Evolutionary conservation across 108 stramenopile genomes (phyloP), one percentile per base, ranked within the genome.

Genomic region (Cyclotella sp.): DNA sequence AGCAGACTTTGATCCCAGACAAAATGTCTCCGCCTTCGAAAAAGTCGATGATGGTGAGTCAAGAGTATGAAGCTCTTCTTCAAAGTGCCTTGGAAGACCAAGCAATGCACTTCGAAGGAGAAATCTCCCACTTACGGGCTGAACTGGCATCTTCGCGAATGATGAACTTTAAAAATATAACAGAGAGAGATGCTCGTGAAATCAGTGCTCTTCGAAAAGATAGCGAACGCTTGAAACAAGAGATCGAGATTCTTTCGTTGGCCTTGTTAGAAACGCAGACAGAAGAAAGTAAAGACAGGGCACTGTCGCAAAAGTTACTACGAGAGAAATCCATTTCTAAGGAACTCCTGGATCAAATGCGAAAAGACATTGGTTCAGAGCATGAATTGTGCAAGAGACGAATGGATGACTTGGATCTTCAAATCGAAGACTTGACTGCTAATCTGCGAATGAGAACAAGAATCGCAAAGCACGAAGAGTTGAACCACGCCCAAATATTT

Each of bases 1-100:
- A 42, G 10, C 46, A 52, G 26, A 63, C 69, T 26, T 46, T 45
- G 28, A 14, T 41, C 8, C 62, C 49, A n/a, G 47, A 43, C 24
- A 30, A 72, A 40, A 9, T 61, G 55, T 71, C 75, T 9, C 9
- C 75, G 11, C 62, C 87, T 24, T 83, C 92, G 18, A 96, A 93
- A 61, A 96, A 96, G 64, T 87, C 89, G 16, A 86, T 59, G 8
- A 93, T 96, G 91, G 80, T 96, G 51, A 88, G 93, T 55, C 87
- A 94, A 75, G 93, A 93, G 65, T 96, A 96, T 72, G 95, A 96
- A 65, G 89, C 93, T 16, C 70, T 96, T 28, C 70, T 96, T 6
- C 93, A 93, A 62, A 93, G 93, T 83, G 95, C 95, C 21, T 80
- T 96, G 47, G 95, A 92, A 78, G 95, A 96, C 68, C 95, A 96